Evolutionary conservation across 495 filamentous ascomycete genomes (phyloP).

Genomic region (Talaromyces trachyspermus): DNA sequence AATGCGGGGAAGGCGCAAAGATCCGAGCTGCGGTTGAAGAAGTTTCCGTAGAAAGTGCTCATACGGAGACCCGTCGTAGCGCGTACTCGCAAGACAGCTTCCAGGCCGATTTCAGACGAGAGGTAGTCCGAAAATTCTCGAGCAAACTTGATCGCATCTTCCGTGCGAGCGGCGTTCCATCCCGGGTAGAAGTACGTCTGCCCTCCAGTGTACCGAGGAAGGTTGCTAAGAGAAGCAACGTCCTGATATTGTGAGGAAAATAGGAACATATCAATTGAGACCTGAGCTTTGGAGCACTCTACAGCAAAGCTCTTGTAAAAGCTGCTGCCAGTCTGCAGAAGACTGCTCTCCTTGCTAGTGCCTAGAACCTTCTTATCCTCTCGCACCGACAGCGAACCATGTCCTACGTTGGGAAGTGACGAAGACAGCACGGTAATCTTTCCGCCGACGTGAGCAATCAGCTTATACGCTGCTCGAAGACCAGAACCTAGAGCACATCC

Average conservation of each 20-base stretch:
- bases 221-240: conserved; percentile 87
- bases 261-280: conserved; percentile 98
- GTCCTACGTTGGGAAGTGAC: conserved; percentile 82
- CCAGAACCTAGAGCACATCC: conserved; percentile 90
- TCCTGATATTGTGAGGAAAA: conserved; percentile 97
- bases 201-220: conserved; percentile 92
- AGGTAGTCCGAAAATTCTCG: conserved; percentile 94
- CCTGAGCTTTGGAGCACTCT: conserved; percentile 96
- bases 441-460: conserved; percentile 87
- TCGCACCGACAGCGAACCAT: conserved; percentile 84
- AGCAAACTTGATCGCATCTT: conserved; percentile 97
- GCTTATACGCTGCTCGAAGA: conserved; percentile 84
- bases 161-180: conserved; percentile 86
- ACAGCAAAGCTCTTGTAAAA: conserved; percentile 99
- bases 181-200: conserved; percentile 99
- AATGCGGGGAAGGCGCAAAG: conserved; percentile 97
- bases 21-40: conserved; percentile 96
- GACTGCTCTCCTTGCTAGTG: conserved; percentile 78
- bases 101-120: conserved; percentile 89
- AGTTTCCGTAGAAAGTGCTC: conserved; percentile 98
- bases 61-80: conserved; percentile 93
- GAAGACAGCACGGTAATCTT: conserved; percentile 89
- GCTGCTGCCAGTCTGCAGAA: conserved; percentile 84
- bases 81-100: conserved; percentile 90
- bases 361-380: conserved; percentile 96